Evolutionary conservation across 129 eudicot species (phyloP), one percentile per base, ranked within the genome.

Genomic region (Helianthus annuus): DNA sequence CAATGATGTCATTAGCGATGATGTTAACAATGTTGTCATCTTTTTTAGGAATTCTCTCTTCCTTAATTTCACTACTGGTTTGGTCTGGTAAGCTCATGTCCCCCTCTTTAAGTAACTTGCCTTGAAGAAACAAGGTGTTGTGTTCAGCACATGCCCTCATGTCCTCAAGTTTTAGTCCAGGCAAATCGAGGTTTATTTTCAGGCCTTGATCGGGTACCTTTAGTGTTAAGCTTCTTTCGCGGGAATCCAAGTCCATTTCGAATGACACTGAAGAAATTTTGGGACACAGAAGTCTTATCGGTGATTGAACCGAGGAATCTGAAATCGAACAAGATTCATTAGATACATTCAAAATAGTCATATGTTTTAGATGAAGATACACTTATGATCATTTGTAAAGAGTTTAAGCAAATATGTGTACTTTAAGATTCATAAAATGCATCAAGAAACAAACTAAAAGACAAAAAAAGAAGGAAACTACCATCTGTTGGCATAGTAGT

Each of bases 1-100:
- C 29, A n/a, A 58, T 58, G 39, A 58, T 58, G 12, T 58, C 64
- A 27, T 58, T 27, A 5, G 63, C 63, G n/a, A 57, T 22, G 39
- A 57, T 57, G 63, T 57, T 57, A 9, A 13, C 4, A 13, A 57
- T 57, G 22, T 17, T 2, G 62, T 12, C n/a, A 24, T 57, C 39
- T 57, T 57, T 57, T 17, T 15, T 53, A 0, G 59, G 27, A 53
- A 17, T 17, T 53, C 10, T 3, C 64, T 58, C 32, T 27, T 58
- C 3, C 2, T 58, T 58, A 8, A 58, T 10, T 10, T 10, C 15
- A 24, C 29, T 36, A 4, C 10, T 42, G 46, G 46, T 42, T 42
- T 42, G 2, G 10, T 42, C 46, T 42, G 46, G 46, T 42, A 42
- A 42, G 10, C 1, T 42, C 46, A 42, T 42, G 10, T 14, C 55